Conservation (phyloP, 768 basidiomycete genomes). For the Leccinum subgranulosum region DNA sequence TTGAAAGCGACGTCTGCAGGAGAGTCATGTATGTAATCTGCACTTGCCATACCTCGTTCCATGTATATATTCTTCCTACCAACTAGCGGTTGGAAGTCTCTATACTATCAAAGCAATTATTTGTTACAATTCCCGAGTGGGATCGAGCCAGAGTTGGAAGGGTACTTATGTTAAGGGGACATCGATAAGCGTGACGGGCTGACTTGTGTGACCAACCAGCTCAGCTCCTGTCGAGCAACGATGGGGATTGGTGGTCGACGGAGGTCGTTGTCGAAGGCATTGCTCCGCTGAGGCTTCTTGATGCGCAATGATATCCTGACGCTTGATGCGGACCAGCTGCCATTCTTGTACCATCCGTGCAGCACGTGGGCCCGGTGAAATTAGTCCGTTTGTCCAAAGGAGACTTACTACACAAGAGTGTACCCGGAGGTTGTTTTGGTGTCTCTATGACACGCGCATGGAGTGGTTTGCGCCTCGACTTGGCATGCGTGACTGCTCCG, state of each 20-base stretch:
- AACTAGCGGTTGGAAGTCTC: no score
- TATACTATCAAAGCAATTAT: no score
- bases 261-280: slow-evolving; percentile 52
- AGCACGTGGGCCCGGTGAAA: neutral
- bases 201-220: slow-evolving; percentile 60
- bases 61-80: no score
- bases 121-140: no score
- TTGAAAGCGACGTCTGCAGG: no score
- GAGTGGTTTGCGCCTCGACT: slow-evolving; percentile 45
- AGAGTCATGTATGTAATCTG: no score
- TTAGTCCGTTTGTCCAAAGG: slow-evolving; percentile 18
- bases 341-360: slow-evolving; percentile 46
- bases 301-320: slow-evolving; percentile 40
- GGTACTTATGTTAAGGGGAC: slow-evolving; percentile 61
- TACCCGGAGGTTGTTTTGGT: slow-evolving; percentile 62
- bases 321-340: slow-evolving; percentile 38
- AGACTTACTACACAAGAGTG: slow-evolving; percentile 32
- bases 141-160: slow-evolving; percentile 42
- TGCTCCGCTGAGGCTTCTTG: slow-evolving; percentile 45
- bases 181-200: slow-evolving; percentile 32
- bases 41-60: no score
- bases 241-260: slow-evolving; percentile 45
- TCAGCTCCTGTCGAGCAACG: slow-evolving; percentile 40
- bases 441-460: slow-evolving; percentile 38
- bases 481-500: no score